Conservation (phyloP, 129 eudicot species). For the Escallonia rubra region DNA sequence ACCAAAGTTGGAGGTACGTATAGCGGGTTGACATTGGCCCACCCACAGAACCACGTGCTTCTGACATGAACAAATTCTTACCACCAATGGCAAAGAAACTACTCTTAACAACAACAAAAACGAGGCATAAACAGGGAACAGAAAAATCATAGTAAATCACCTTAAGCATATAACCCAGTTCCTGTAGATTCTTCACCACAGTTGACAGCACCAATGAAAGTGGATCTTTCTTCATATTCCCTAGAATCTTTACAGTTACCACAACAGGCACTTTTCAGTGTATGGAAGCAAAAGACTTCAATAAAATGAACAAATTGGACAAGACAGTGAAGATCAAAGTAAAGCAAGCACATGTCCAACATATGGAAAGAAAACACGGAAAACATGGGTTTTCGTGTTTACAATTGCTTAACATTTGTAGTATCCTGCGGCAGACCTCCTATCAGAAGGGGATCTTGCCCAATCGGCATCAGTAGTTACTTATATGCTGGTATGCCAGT, state of each 20-base stretch:
- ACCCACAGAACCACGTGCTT: neutral
- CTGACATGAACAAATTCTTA: neutral
- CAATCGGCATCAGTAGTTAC: too few species aligned
- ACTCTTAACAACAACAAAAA: conserved; percentile 4
- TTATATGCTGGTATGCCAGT: too few species aligned
- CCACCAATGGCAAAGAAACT: neutral
- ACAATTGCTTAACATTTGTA: too few species aligned
- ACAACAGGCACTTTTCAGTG: conserved; percentile 30
- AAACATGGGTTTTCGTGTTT: too few species aligned
- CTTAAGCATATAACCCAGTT: conserved; percentile 67
- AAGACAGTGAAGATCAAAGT: too few species aligned
- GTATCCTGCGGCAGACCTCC: too few species aligned
- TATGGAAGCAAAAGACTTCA: conserved; percentile 9
- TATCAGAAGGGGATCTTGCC: too few species aligned
- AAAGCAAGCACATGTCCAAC: too few species aligned
- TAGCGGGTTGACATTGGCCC: too few species aligned
- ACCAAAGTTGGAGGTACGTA: neutral
- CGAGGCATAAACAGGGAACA: neutral
- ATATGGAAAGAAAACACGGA: too few species aligned
- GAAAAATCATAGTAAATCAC: conserved; percentile 27
- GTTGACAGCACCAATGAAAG: conserved; percentile 74
- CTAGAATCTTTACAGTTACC: conserved; percentile 69
- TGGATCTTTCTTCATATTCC: conserved; percentile 75
- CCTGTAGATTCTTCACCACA: conserved; percentile 64
- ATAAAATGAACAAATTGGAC: neutral